Base-by-base conservation (phyloP, 495 filamentous ascomycete species). In the Penicillium odoratum region DNA sequence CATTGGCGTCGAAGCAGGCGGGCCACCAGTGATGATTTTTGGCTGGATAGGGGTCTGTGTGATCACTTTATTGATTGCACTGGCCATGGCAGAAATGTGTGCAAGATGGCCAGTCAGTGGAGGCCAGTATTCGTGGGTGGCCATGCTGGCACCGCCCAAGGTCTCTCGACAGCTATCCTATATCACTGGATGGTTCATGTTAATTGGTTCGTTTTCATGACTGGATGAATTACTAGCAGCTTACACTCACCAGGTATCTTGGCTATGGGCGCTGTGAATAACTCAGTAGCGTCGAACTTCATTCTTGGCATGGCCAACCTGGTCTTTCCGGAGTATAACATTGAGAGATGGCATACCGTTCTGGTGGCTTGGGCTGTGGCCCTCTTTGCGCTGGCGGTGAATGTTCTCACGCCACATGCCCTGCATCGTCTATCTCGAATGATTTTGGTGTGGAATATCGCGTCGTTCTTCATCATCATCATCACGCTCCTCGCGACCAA, bases 191-290 rank as follows among this genome's bases (percentile, higher is more conserved):
- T 77, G 72, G 74, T 74, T 74, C 28, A 73, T 76, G 71, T 58
- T 72, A 26, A 68, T 61, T 40, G 70, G 69, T 67, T n/a, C 33
- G 33, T 36, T 36, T 36, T 36, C 13, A 1, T 36, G 31, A 36
- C 3, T 21, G 21, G 21, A 21, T 21, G 21, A 2, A 21, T 21
- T 21, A 21, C 1, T 2, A 21, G 2, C 21, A 2, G 21, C 21
- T 21, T 21, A 21, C 21, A 21, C 21, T 21, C 21, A 21, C 5
- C 15, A 59, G 57, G 57, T 9, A 60, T 60, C 3, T 28, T 60
- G 28, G 74, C 78, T 3, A 84, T 83, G 81, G 81, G 81, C 10
- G 73, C 80, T 0, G 75, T 71, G 9, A 82, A 81, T 61, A 80
- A 78, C 55, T 81, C 81, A 50, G 69, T 83, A 21, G 72, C 61